Evolutionary conservation across 257 asterid species (phyloP).

Genomic region (Lycium ferocissimum): DNA sequence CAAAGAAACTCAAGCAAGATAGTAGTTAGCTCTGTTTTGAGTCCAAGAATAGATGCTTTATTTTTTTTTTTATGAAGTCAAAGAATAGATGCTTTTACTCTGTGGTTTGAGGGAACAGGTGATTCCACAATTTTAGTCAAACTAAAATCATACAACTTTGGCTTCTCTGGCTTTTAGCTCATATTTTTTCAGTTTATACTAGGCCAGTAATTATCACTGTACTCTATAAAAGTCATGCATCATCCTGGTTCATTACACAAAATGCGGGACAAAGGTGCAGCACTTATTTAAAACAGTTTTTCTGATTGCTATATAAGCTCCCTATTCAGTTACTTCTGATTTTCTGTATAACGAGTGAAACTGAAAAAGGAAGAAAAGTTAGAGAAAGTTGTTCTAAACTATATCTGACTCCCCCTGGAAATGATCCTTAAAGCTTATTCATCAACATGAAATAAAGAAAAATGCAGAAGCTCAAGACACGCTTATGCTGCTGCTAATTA

Average conservation of each 20-base stretch:
- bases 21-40: not conserved
- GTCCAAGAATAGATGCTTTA: not conserved
- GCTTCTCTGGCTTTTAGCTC: not conserved
- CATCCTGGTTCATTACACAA: not conserved
- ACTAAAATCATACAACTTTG: not conserved
- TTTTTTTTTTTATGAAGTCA: not conserved
- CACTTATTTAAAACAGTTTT: not conserved
- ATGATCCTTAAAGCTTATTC: not conserved
- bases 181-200: not conserved
- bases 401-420: not conserved
- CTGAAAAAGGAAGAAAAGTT: conserved; percentile 3
- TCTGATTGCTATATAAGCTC: not conserved
- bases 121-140: not conserved
- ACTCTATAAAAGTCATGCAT: not conserved
- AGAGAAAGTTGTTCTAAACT: conserved; percentile 16
- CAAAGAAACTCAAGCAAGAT: conserved; percentile 4
- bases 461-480: not conserved
- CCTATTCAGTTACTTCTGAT: not conserved
- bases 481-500: not conserved
- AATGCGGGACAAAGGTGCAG: not conserved
- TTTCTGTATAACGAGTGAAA: conserved; percentile 1
- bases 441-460: conserved; percentile 18
- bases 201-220: not conserved
- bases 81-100: not conserved
- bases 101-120: not conserved